Evolutionary conservation across 2,329 filamentous ascomycete species (phyloP), one percentile per base, ranked within the genome.

Genomic region (Dothideomycetes sp.): DNA sequence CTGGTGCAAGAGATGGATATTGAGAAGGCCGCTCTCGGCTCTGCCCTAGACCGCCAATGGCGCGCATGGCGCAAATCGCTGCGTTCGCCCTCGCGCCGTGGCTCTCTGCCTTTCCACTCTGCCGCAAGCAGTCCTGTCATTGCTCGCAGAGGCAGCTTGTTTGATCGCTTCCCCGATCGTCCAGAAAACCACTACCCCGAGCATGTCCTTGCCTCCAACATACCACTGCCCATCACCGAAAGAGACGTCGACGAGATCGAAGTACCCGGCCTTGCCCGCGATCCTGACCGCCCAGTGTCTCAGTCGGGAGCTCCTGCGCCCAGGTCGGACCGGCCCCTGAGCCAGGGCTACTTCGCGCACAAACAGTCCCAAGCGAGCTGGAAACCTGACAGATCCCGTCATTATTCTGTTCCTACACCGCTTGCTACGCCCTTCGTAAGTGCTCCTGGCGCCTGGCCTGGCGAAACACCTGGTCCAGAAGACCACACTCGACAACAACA

Each of bases 51-150:
- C 15, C 74, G 88, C 34, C 69, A 96, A 30, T 98, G 91, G 91
- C 78, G 91, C 52, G 83, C 84, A 18, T 98, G 91, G 91, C 86
- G 91, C 64, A 94, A 94, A 65, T 77, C 82, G 47, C 72, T 84
- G 51, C 76, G 84, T 22, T 9, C 30, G 12, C n/a, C 16, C 9
- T n/a, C n/a, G n/a, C 31, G 27, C 5, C 37, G 37, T 9, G 16
- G n/a, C 17, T 41, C 41, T 10, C 41, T 38, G 23, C 30, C 30
- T 18, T 24, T 29, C 19, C 19, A 28, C 10, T 22, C 35, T 15
- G 13, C 16, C 4, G n/a, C 32, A 7, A 32, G 11, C 35, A 45
- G 43, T 15, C 36, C 43, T 5, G 25, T 22, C 3, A n/a, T 44
- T 4, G 5, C 31, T 18, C 43, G 32, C 13, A 20, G 36, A 16